Base-by-base conservation (phyloP, 768 basidiomycete genomes). In the Podaxis sp. region DNA sequence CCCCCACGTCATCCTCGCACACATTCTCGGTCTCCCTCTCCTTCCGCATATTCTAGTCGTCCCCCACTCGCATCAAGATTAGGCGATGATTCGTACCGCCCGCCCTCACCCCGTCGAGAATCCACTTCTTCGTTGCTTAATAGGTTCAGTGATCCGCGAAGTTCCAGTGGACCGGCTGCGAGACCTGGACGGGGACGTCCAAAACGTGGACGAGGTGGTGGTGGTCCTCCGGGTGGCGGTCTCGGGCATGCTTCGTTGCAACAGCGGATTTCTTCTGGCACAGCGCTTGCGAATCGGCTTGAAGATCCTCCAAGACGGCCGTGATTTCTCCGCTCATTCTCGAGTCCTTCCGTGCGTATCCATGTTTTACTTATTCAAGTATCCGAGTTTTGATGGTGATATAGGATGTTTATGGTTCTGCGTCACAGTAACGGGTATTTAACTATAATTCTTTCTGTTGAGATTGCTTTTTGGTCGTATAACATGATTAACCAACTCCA, bases 131-230 rank as follows among this genome's bases (percentile, higher is more conserved):
- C 33, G 33, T 17, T 62, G 2, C 42, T 62, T 15, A 24, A 44
- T 46, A 53, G 61, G 13, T 62, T 62, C 33, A 54, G 53, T 5
- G 61, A 62, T 17, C 24, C 53, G 2, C 61, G 53, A 26, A 3
- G 22, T 51, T 28, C 49, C 8, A 8, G 5, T 24, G 59, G 42
- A 8, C 30, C 44, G 13, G 12, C 33, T 22, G n/a, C 40, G 30
- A 62, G 53, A 22, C 42, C 61, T 19, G 46, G 53, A 15, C 15
- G 59, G 33, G 52, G 52, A 55, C 61, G 61, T 26, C 53, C 42
- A 13, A 62, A 56, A 26, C 61, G 61, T 48, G 61, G 61, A 26
- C 40, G 53, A 36, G 53, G 39, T 30, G 52, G 53, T 30, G 53
- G 39, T 30, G 52, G 52, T 13, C 42, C 53, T 36, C n/a, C 53